These are phyloP conservation scores for Chondrus crispus DNA, from an alignment of 23 red algal genomes.

Conservation along the genomic window DNA sequence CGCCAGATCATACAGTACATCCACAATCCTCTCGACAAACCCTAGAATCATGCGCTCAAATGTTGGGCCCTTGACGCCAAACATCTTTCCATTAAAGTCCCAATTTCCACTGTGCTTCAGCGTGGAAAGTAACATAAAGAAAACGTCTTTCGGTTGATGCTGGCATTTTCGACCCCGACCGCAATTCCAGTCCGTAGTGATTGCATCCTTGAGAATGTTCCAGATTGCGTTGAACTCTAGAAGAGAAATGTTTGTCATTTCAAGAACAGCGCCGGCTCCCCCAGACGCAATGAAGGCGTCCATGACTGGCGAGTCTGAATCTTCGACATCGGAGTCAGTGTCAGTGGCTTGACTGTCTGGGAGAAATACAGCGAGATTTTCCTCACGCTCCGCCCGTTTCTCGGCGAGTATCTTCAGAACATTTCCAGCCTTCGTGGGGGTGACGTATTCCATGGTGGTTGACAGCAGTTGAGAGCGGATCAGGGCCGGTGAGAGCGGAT, in stretches of 20 bases:
- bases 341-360: too few species aligned
- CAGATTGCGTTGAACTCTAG: background rate
- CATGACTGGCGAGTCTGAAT: background rate
- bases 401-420: too few species aligned
- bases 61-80: background rate
- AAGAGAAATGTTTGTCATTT: background rate
- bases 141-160: background rate
- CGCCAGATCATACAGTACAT: background rate
- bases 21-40: background rate
- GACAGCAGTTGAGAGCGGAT: too few species aligned
- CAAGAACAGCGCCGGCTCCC: background rate
- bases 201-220: background rate
- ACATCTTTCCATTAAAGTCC: background rate
- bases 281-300: background rate
- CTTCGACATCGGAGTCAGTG: constrained; percentile 3
- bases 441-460: too few species aligned
- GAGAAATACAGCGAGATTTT: too few species aligned
- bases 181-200: background rate
- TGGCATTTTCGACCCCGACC: background rate
- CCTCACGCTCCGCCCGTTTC: too few species aligned
- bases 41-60: background rate
- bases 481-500: too few species aligned
- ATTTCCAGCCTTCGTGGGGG: too few species aligned
- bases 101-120: background rate
- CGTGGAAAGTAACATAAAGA: background rate